A percentile compares a stretch with the other conserved stretches of the same genome.
Conservation (phyloP, 1,284 basidiomycete species). For the Macrocystidia cucumis region DNA sequence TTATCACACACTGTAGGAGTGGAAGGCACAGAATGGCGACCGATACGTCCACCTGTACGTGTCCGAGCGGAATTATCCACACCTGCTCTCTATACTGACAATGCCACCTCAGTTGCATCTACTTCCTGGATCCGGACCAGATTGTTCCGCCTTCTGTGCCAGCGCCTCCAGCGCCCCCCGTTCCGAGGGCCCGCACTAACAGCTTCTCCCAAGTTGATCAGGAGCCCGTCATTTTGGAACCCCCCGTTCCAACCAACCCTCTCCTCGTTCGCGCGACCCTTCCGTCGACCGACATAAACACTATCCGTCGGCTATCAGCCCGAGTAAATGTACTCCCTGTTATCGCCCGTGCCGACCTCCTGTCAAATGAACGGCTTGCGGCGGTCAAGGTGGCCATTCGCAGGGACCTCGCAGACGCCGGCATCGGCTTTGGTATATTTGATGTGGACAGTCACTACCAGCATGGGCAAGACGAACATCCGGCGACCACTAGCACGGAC, state of each 20-base stretch:
- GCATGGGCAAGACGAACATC: slow-evolving; percentile 29
- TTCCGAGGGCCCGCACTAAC: slow-evolving; percentile 55
- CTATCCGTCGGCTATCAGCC: slow-evolving; percentile 83
- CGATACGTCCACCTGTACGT: slow-evolving; percentile 76
- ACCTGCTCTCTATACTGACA: slow-evolving; percentile 15
- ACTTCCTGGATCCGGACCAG: slow-evolving; percentile 72
- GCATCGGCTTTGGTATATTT: slow-evolving; percentile 81
- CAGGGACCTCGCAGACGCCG: slow-evolving; percentile 68
- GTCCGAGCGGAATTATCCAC: too few species aligned
- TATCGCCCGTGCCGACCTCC: slow-evolving; percentile 85
- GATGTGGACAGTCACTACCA: slow-evolving; percentile 56
- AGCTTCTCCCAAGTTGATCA: slow-evolving; percentile 62
- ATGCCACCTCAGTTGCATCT: slow-evolving; percentile 54
- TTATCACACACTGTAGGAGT: slow-evolving; percentile 36
- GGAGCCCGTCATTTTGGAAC: slow-evolving; percentile 72
- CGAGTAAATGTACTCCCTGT: slow-evolving; percentile 95
- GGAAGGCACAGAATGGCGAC: slow-evolving; percentile 58
- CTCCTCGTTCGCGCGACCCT: slow-evolving; percentile 55
- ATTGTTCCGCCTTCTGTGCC: slow-evolving; percentile 62
- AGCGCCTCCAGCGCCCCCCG: slow-evolving; percentile 51
- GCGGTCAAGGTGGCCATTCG: slow-evolving; percentile 72
- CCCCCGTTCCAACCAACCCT: slow-evolving; percentile 65
- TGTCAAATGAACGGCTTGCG: slow-evolving; percentile 82
- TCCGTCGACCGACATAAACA: slow-evolving; percentile 77
- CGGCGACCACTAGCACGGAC: slow-evolving; percentile 33